A percentile compares a stretch with the other conserved stretches of the same genome.
Evolutionary conservation across 208 protist genomes (phyloP).

Genomic region (Hexamita inflata): DNA sequence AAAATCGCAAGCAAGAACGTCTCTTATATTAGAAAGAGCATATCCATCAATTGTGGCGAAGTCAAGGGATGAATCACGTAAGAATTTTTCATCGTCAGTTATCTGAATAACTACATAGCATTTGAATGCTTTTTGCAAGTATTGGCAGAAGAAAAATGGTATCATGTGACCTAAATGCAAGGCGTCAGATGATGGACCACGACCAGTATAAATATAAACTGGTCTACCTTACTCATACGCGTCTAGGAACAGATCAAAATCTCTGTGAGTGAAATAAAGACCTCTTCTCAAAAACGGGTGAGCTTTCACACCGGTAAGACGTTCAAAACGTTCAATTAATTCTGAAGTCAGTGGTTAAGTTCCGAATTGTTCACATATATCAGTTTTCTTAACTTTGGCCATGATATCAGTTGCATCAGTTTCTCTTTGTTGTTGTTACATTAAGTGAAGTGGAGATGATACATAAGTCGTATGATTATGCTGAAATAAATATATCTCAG

Average conservation of each 20-base stretch:
- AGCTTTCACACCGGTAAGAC: constrained; percentile 3
- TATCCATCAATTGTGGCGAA: constrained; percentile 17
- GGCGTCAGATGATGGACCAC: constrained; percentile 70
- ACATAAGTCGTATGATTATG: too few relatives aligned
- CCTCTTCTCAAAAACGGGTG: constrained; percentile 16
- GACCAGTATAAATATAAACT: constrained; percentile 97
- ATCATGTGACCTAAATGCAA: constrained; percentile 96
- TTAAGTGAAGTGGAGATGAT: too few relatives aligned
- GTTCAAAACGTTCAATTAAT: constrained; percentile 18
- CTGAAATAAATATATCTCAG: too few relatives aligned
- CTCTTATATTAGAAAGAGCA: constrained; percentile 60
- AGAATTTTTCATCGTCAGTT: constrained; percentile 98
- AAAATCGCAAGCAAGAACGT: constrained; percentile 96
- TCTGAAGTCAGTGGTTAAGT: background rate
- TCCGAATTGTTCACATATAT: too few relatives aligned
- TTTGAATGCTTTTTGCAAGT: constrained; percentile 83
- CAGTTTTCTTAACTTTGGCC: too few relatives aligned
- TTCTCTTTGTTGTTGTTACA: too few relatives aligned
- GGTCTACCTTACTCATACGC: constrained; percentile 61
- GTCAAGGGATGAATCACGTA: constrained; percentile 56
- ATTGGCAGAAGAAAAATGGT: constrained; percentile 90
- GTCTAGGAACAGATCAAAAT: constrained; percentile 73
- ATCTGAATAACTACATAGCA: constrained; percentile 94
- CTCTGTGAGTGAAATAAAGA: constrained; percentile 45
- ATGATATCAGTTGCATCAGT: too few relatives aligned